These are phyloP conservation scores for Parafenestella ontariensis DNA, from an alignment of 2,329 filamentous ascomycete species.

Conservation along the genomic window DNA sequence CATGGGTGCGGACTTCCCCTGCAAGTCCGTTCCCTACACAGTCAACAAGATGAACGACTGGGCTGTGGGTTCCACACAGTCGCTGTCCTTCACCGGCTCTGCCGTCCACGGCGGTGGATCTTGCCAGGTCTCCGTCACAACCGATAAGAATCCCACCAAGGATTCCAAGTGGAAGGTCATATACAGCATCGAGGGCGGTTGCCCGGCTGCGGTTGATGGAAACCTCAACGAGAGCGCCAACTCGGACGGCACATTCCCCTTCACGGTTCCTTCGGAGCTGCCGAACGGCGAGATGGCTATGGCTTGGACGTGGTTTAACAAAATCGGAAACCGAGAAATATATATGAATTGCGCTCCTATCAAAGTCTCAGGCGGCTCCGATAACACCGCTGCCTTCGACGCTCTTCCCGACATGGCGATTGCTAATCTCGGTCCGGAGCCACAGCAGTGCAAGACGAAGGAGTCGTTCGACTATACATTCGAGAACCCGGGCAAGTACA, in stretches of 20 bases:
- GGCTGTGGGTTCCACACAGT: conserved; percentile 65
- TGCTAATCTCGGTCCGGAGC: conserved; percentile 67
- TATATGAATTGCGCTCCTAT: conserved; percentile 95
- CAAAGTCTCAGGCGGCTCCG: conserved; percentile 62
- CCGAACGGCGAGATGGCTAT: conserved; percentile 76
- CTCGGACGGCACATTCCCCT: conserved; percentile 63
- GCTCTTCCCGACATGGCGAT: conserved; percentile 75
- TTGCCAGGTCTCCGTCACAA: conserved; percentile 84
- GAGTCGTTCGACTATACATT: conserved; percentile 60
- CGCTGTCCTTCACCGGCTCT: conserved; percentile 71
- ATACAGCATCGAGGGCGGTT: conserved; percentile 85
- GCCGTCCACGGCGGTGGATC: conserved; percentile 89
- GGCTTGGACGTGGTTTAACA: conserved; percentile 93
- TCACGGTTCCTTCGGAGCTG: conserved; percentile 74
- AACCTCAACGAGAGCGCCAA: conserved; percentile 49
- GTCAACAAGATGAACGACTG: conserved; percentile 65
- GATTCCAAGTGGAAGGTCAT: conserved; percentile 84
- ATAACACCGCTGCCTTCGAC: conserved; percentile 60
- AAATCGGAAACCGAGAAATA: conserved; percentile 87
- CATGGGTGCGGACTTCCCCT: conserved; percentile 76
- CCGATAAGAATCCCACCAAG: conserved; percentile 72
- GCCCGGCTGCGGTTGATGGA: conserved; percentile 58
- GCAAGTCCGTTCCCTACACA: conserved; percentile 64
- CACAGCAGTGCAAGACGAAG: conserved; percentile 57
- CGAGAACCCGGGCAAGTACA: conserved; percentile 68